Percentiles rank a stretch among this genome's conserved stretches.
Evolutionary conservation across 306 rosid genomes (phyloP).

Genomic region (Casuarina glauca): DNA sequence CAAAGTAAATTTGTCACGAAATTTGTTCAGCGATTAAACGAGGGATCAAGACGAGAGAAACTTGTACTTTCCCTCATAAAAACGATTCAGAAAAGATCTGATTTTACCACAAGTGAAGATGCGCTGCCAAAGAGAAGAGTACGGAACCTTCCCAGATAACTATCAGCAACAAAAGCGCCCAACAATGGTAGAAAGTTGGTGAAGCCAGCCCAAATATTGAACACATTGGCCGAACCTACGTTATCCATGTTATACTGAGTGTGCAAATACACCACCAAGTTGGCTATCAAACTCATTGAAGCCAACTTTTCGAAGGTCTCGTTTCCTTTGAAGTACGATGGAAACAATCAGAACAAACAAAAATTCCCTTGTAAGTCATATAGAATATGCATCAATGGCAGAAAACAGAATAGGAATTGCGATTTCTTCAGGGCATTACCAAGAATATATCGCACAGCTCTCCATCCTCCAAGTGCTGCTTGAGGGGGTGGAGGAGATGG

Average conservation of each 20-base stretch:
- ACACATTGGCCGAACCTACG: conserved; percentile 45
- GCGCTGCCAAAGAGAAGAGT: conserved; percentile 45
- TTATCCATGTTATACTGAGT: conserved; percentile 54
- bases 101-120: conserved; percentile 49
- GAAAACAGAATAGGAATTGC: neutral
- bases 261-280: conserved; percentile 51
- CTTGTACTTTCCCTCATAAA: too few relatives aligned
- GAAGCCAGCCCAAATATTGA: conserved; percentile 57
- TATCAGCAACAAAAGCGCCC: conserved; percentile 62
- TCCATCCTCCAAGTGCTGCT: conserved; percentile 52
- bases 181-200: conserved; percentile 53
- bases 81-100: neutral
- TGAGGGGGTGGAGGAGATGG: conserved; percentile 15
- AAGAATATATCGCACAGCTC: conserved; percentile 46
- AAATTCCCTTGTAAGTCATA: neutral
- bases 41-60: too few relatives aligned
- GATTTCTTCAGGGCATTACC: conserved; percentile 24
- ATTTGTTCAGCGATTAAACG: neutral
- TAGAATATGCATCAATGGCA: conserved; percentile 1
- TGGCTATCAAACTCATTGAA: conserved; percentile 59
- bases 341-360: neutral
- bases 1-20: neutral
- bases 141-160: conserved; percentile 46
- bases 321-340: conserved; percentile 38
- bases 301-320: conserved; percentile 81